Percentiles rank a stretch among this genome's conserved stretches.
Conservation (phyloP, 306 rosid genomes). For the Cajanus cajan region DNA sequence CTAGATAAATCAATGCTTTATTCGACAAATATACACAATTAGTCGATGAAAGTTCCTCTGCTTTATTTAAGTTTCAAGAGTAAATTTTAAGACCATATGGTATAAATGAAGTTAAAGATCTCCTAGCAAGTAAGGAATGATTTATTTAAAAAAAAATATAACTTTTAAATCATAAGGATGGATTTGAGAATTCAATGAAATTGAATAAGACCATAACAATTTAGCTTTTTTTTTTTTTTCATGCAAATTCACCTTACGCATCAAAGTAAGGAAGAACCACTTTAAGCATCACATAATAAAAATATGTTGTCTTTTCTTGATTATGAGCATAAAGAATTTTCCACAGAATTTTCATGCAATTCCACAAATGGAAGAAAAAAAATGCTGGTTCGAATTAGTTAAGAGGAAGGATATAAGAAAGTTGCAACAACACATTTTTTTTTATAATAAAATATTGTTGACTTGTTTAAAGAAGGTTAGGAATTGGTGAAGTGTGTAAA, state of each 20-base stretch:
- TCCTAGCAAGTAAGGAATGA: background rate
- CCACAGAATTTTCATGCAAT: background rate
- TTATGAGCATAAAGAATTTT: background rate
- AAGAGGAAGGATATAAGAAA: slow-evolving; percentile 3
- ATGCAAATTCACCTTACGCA: background rate
- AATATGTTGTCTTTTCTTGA: background rate
- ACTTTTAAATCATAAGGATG: background rate
- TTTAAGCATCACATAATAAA: background rate
- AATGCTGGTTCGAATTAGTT: slow-evolving; percentile 9
- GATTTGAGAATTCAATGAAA: background rate
- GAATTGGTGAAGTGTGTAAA: slow-evolving; percentile 28
- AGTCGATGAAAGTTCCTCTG: no score
- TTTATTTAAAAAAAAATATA: background rate
- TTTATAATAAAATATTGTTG: background rate
- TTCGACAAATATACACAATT: no score
- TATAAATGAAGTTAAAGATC: no score
- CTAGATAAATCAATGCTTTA: no score
- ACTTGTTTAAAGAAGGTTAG: slow-evolving; percentile 33
- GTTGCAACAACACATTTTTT: slow-evolving; percentile 10
- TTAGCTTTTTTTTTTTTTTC: background rate
- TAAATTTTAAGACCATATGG: no score
- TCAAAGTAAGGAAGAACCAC: background rate
- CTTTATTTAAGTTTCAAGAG: no score
- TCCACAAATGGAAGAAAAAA: background rate
- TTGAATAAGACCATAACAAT: background rate